A percentile compares a stretch with the other conserved stretches of the same genome.
Evolutionary conservation across 129 eudicot species (phyloP).

Genomic region (Erigeron canadensis): DNA sequence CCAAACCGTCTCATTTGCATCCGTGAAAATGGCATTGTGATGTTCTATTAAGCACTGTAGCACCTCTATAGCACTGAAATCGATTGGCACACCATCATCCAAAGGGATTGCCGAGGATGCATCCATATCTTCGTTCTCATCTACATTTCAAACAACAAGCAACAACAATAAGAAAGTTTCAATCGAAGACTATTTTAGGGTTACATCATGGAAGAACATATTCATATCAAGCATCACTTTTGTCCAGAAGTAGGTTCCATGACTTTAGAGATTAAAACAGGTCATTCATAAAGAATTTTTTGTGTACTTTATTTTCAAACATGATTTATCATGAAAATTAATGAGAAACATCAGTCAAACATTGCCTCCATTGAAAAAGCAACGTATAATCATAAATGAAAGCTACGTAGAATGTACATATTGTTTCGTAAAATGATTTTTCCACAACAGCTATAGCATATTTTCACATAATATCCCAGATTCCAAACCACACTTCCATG

Average conservation of each 20-base stretch:
- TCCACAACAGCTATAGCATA: too few species aligned
- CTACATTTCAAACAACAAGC: slow-evolving; percentile 31
- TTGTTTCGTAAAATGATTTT: too few species aligned
- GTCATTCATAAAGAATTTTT: too few species aligned
- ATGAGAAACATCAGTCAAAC: too few species aligned
- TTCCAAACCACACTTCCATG: too few species aligned
- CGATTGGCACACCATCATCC: slow-evolving; percentile 77
- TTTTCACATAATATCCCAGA: too few species aligned
- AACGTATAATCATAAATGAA: too few species aligned
- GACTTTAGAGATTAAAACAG: too few species aligned
- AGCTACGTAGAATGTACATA: too few species aligned
- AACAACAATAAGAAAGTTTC: background rate
- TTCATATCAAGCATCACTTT: background rate
- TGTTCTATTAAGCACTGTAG: slow-evolving; percentile 83
- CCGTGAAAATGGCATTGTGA: slow-evolving; percentile 88
- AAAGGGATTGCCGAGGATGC: slow-evolving; percentile 83
- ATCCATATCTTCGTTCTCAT: slow-evolving; percentile 62
- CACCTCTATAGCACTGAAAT: slow-evolving; percentile 77
- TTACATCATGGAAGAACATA: slow-evolving; percentile 1
- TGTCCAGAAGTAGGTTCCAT: background rate
- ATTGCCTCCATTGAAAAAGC: too few species aligned
- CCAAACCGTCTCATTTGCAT: slow-evolving; percentile 92
- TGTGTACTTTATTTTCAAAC: too few species aligned
- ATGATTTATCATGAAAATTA: too few species aligned
- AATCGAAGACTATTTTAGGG: background rate